Evolutionary conservation across 2,329 filamentous ascomycete species (phyloP), one percentile per base, ranked within the genome.

Genomic region (Davidsoniella virescens): DNA sequence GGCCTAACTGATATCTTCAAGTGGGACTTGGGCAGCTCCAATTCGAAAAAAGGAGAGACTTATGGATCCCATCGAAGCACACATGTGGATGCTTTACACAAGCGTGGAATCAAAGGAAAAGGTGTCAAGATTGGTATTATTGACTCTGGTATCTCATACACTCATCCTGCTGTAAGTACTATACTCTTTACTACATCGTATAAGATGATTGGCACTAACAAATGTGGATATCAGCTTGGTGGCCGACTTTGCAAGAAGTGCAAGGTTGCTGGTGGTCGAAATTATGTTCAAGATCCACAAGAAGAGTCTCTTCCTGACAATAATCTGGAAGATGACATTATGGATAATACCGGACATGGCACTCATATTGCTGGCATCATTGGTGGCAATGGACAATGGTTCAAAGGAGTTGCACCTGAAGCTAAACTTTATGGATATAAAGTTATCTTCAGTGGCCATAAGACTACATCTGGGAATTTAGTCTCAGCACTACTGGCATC

Each of bases 61-160:
- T 20, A 20, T 4, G 18, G 26, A 6, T 10, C 26, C 26, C 26
- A 29, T 7, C 26, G 10, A 8, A 29, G 26, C 59, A 68, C 65
- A 5, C 64, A 64, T 2, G 65, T 68, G 1, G 61, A 65, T 20
- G 61, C 56, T 47, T 59, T 67, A 1, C 65, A 68, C 39, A 56
- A 58, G 17, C 55, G 56, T n/a, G 65, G 65, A 1, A 61, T 66
- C 14, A 56, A 59, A 8, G 65, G 65, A 2, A 63, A 62, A 42
- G 65, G 65, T 1, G 62, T 59, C 14, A 66, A 59, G 33, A 57
- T 68, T 36, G 65, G 64, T 5, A 57, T 68, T 23, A 60, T 68
- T 40, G 65, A 68, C 47, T 64, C 64, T 0, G 65, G 65, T 0
- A 57, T 67, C 23, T 63, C 66, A 42, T 67, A 67, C n/a, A 63